phyloP scores from a whole-genome alignment of 495 filamentous ascomycete species.

The Filosporella fistucella region DNA sequence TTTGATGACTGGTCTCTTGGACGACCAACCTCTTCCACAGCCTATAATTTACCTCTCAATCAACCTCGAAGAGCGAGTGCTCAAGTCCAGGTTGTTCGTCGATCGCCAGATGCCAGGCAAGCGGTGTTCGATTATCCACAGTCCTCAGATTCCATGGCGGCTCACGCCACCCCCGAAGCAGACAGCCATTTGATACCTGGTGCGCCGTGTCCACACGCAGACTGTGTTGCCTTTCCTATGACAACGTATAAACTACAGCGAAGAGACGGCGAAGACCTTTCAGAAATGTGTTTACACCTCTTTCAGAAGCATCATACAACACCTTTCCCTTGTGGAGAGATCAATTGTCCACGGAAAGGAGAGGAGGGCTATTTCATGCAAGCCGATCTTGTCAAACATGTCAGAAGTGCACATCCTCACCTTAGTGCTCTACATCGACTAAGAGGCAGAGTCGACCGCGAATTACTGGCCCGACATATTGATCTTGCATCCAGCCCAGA shows the following conservation, averaged over 20 bases:
- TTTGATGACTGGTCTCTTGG: not conserved
- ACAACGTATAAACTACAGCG: conserved; percentile 16
- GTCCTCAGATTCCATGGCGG: not conserved
- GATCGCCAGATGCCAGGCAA: not conserved
- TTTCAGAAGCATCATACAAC: conserved; percentile 20
- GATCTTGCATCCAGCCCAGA: not conserved
- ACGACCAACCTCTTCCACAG: not conserved
- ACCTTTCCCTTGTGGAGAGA: conserved; percentile 21
- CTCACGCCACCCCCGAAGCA: not conserved
- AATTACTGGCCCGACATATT: conserved; percentile 7
- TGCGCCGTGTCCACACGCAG: conserved; percentile 21
- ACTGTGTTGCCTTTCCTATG: conserved; percentile 7
- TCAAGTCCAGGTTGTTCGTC: not conserved
- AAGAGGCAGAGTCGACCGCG: conserved; percentile 18
- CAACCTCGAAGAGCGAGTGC: too few species aligned
- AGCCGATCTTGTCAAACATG: conserved; percentile 21
- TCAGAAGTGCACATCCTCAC: conserved; percentile 15
- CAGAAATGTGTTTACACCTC: conserved; percentile 20
- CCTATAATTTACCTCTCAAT: not conserved
- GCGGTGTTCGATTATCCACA: too few species aligned
- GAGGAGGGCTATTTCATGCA: conserved; percentile 22
- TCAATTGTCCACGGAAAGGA: conserved; percentile 14
- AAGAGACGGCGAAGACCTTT: conserved; percentile 14
- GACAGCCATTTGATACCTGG: not conserved
- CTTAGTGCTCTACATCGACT: conserved; percentile 15